These are phyloP conservation scores for Westerdykella ornata DNA, from an alignment of 2,329 filamentous ascomycete species.

Conservation along the genomic window DNA sequence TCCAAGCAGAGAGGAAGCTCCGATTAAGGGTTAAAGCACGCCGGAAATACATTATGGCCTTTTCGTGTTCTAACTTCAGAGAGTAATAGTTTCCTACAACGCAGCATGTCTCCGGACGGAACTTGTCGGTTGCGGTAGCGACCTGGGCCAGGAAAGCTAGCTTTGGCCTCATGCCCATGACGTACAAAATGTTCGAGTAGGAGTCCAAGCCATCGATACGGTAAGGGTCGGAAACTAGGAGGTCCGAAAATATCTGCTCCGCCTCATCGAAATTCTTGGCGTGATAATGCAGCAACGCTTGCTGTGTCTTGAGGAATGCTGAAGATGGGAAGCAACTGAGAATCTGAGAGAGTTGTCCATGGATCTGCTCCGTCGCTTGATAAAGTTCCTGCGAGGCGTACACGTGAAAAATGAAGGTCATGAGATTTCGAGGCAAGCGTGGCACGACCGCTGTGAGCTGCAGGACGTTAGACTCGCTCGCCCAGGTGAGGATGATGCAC, in stretches of 20 bases:
- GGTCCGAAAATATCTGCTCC: constrained; percentile 57
- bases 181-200: constrained; percentile 96
- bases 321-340: constrained; percentile 79
- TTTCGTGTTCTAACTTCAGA: constrained; percentile 88
- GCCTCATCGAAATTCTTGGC: constrained; percentile 68
- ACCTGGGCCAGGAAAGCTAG: constrained; percentile 88
- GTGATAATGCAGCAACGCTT: constrained; percentile 82
- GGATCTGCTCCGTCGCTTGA: constrained; percentile 69
- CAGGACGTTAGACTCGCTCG: constrained; percentile 1
- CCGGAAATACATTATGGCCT: constrained; percentile 96
- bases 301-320: constrained; percentile 83
- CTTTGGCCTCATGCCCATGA: constrained; percentile 80
- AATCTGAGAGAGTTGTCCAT: constrained; percentile 68
- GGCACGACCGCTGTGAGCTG: constrained; percentile 66
- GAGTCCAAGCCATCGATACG: constrained; percentile 87
- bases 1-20: constrained; percentile 91
- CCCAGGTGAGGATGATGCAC: neutral
- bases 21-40: constrained; percentile 85
- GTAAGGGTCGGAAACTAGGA: constrained; percentile 60
- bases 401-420: constrained; percentile 90
- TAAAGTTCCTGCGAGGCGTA: constrained; percentile 88
- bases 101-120: constrained; percentile 92
- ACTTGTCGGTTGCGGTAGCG: constrained; percentile 87
- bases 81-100: constrained; percentile 98
- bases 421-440: constrained; percentile 78